Evolutionary conservation across 495 filamentous ascomycete genomes (phyloP), one percentile per base, ranked within the genome.

Genomic region (Aspergillus funiculosus): DNA sequence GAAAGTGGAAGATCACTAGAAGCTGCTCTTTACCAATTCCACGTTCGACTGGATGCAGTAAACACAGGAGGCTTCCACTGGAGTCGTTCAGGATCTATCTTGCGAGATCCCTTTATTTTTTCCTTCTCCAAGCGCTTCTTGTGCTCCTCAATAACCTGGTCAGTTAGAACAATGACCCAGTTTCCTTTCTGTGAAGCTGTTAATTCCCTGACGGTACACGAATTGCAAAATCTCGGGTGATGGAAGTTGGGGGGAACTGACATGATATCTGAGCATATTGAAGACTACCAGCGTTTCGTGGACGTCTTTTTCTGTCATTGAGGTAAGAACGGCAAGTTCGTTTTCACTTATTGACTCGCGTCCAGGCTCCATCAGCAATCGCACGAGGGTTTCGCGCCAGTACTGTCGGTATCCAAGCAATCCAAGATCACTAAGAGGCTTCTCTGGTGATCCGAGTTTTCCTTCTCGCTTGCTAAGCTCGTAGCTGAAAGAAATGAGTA

Each of bases 1-100:
- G 6, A 36, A 18, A 17, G 3, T 18, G 9, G 9, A 24, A 26
- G 1, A 35, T 10, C 18, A 18, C 19, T 2, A 19, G 19, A 5
- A 22, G n/a, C 1, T 6, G 9, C 22, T 7, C 4, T 27, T 62
- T 41, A 98, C 92, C 92, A 98, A 53, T 89, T 95, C 92, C 92
- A 98, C 19, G 91, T 97, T 53, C 92, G 73, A 40, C 76, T 83
- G 17, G 83, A 82, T 4, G 91, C 90, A 26, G 85, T 89, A 59
- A 97, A 95, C 5, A 95, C 86, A 1, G 92, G 92, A 3, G 92
- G 94, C 65, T 94, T 96, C 92, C 92, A 98, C 61, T 85, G 81
- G 31, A 98, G 77, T 52, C 78, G 74, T 3, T 82, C 77, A 2
- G 87, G 76, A 36, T 92, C 83, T 44, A 97, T 89, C 43, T 71